These are phyloP conservation scores for Panicum miliaceum DNA, from an alignment of 176 grass and related monocot genomes.

Conservation along the genomic window DNA sequence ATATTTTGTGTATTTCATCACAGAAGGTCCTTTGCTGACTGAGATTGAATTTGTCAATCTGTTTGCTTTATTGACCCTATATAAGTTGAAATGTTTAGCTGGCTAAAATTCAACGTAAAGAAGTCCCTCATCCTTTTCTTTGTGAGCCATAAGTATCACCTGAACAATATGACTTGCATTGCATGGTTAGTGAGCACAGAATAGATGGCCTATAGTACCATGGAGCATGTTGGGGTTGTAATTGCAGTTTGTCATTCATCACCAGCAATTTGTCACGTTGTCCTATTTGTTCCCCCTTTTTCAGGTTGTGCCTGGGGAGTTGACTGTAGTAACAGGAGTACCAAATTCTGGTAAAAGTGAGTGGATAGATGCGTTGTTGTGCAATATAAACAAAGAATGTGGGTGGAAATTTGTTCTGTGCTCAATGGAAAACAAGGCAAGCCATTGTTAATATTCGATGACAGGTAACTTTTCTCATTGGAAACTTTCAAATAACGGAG, in stretches of 20 bases:
- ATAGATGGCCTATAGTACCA: constrained; percentile 34
- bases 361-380: constrained; percentile 96
- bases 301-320: constrained; percentile 87
- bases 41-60: background rate
- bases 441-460: constrained; percentile 41
- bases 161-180: constrained; percentile 25
- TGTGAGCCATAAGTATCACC: background rate
- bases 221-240: background rate
- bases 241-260: constrained; percentile 12
- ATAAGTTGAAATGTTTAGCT: background rate
- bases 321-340: constrained; percentile 91
- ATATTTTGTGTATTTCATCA: constrained; percentile 21
- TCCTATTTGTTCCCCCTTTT: constrained; percentile 39
- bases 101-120: background rate
- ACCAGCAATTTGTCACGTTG: constrained; percentile 6
- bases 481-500: constrained; percentile 8
- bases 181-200: background rate
- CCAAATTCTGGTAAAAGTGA: constrained; percentile 99
- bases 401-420: constrained; percentile 97
- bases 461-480: constrained; percentile 21
- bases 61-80: constrained; percentile 1
- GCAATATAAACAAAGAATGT: constrained; percentile 79
- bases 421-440: constrained; percentile 96
- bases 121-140: background rate
- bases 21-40: constrained; percentile 7